Evolutionary conservation across 441 rosid species (phyloP), one percentile per base, ranked within the genome.

Genomic region (Adansonia rubrostipa): DNA sequence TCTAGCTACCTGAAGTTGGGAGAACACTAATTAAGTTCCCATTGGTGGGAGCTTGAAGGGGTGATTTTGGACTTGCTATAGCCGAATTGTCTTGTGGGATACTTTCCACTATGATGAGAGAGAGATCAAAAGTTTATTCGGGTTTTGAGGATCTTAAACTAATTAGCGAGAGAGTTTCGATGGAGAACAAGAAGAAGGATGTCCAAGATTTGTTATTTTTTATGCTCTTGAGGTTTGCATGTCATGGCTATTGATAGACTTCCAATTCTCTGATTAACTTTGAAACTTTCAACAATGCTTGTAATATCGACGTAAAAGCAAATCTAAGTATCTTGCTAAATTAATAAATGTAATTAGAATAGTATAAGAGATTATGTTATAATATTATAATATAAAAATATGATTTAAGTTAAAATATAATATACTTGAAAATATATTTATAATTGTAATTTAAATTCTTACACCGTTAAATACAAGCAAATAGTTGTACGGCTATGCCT

Each of bases 1-100:
- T 74, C 44, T 36, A 9, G 20, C 44, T 73, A 88, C 91, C 89
- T 87, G 90, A 78, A 89, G 90, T 70, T 87, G 82, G 15, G 92
- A 81, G 90, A 70, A 89, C 74, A 10, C 92, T 86, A 60, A 90
- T 65, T 58, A 81, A 45, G 78, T 81, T 77, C 48, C 86, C 86
- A 54, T 81, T 81, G 14, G 82, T 83, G 0, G 88, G 85, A 11
- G 86, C 80, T 33, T 81, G 88, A 22, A 81, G 79, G 28, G 85
- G 86, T 14, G 85, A 83, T 82, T 80, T 22, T 0, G 82, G 85
- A 69, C 85, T 81, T 13, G 80, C 84, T 56, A 81, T 83, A 6
- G 48, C 68, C 20, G 15, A 45, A 15, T 6, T 70, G 4, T 7
- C 0, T 22, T 14, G 6, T 70, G 47, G 13, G 45, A 70, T 70